phyloP scores from a whole-genome alignment of 1,284 basidiomycete genomes.

The Heterobasidion occidentale region DNA sequence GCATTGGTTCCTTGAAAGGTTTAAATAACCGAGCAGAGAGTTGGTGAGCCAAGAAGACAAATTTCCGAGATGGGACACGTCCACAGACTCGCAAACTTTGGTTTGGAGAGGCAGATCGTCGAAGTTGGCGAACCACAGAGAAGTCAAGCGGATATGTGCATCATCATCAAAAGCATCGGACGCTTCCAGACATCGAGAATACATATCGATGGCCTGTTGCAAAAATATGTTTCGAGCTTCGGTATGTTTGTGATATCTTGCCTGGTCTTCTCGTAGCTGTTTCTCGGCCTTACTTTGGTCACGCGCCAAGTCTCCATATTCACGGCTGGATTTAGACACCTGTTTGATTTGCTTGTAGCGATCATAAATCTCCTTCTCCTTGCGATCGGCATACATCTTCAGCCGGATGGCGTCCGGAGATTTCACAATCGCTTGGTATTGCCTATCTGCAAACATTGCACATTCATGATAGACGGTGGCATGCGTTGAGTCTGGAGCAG shows the following conservation, averaged over 20 bases:
- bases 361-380: slow-evolving; percentile 53
- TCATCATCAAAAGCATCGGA: slow-evolving; percentile 75
- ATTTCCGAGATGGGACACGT: slow-evolving; percentile 81
- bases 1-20: slow-evolving; percentile 20
- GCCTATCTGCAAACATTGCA: slow-evolving; percentile 84
- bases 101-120: slow-evolving; percentile 48
- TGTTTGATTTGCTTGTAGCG: slow-evolving; percentile 34
- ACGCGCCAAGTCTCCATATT: slow-evolving; percentile 16
- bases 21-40: slow-evolving; percentile 79
- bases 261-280: slow-evolving; percentile 49
- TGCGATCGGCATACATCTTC: slow-evolving; percentile 69
- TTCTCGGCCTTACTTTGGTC: slow-evolving; percentile 31
- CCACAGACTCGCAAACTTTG: slow-evolving; percentile 42
- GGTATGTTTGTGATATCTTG: slow-evolving; percentile 53
- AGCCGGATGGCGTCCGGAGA: slow-evolving; percentile 71
- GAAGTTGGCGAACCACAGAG: slow-evolving; percentile 89
- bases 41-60: slow-evolving; percentile 88
- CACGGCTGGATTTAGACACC: slow-evolving; percentile 18
- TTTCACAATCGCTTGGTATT: slow-evolving; percentile 65
- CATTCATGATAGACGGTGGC: slow-evolving; percentile 77
- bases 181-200: slow-evolving; percentile 62
- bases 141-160: slow-evolving; percentile 75
- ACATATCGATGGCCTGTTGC: slow-evolving; percentile 74
- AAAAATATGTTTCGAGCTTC: slow-evolving; percentile 61
- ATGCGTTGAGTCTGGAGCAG: slow-evolving; percentile 17